Base-by-base conservation (phyloP, 2,329 filamentous ascomycete genomes). In the Teratosphaeria epicoccoides region DNA sequence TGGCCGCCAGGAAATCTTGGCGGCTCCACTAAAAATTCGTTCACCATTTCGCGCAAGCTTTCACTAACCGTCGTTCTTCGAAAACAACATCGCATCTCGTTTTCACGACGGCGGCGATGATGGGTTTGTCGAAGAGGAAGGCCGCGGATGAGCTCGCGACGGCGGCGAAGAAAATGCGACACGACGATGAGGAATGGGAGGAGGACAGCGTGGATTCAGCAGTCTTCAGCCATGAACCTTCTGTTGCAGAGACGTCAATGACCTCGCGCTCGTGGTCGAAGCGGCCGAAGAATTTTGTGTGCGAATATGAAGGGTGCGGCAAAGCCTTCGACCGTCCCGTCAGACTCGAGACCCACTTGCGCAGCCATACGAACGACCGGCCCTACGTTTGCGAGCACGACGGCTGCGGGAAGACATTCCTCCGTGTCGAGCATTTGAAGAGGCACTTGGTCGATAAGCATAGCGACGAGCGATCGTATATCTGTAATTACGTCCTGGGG, bases 271-370 rank as follows among this genome's bases (percentile, higher is more conserved):
- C 43, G 2, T 51, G 11, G n/a, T 44, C 49, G 24, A 43, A 49
- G 4, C 43, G 87, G 81, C 65, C 76, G 53, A 95, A 94, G 73
- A 89, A 81, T 4, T 83, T 89, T 57, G 73, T 75, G 50, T 96
- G 91, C 70, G 82, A 84, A 0, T 84, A 81, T 66, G 78, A 83
- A 10, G 80, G 76, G 57, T 97, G 91, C 66, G 71, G 73, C 52
- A 94, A 94, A 71, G 82, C 84, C 6, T 97, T 93, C 74, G 95
- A 95, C 67, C 83, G 91, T 2, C 89, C 88, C 0, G 85, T 85
- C 28, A 82, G 88, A 24, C 76, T 96, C 3, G 77, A 84, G 54
- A 83, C 87, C 53, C 91, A 97, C 63, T 71, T 91, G 23, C 80
- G 88, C 57, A 89, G 86, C 1, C 91, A 97, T 68, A 91, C 82